phyloP scores from a whole-genome alignment of 2,329 filamentous ascomycete genomes.

The Penicillium sp. region DNA sequence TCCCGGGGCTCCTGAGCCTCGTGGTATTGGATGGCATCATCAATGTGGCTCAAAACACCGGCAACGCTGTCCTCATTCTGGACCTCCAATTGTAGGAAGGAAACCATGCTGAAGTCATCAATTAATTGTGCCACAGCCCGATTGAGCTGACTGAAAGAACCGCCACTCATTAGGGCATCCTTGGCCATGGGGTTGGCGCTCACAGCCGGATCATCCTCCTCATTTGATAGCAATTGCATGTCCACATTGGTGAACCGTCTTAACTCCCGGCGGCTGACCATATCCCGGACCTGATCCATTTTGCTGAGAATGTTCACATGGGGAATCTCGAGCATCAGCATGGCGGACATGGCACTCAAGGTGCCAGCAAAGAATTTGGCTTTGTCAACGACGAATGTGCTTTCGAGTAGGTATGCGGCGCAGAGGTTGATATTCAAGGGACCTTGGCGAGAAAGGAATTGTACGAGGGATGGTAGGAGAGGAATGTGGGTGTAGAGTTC shows the following conservation, averaged over 20 bases:
- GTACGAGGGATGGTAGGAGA: slow-evolving; percentile 80
- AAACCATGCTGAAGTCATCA: slow-evolving; percentile 98
- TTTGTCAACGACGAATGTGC: slow-evolving; percentile 91
- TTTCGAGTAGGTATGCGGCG: slow-evolving; percentile 90
- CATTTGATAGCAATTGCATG: slow-evolving; percentile 73
- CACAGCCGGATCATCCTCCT: slow-evolving; percentile 53
- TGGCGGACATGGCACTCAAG: slow-evolving; percentile 94
- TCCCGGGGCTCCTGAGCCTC: slow-evolving; percentile 91
- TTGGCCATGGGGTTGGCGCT: slow-evolving; percentile 63
- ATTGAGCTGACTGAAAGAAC: slow-evolving; percentile 80
- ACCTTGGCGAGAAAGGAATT: slow-evolving; percentile 75
- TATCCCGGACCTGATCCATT: slow-evolving; percentile 94
- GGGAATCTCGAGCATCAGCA: slow-evolving; percentile 97
- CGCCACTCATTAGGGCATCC: slow-evolving; percentile 73
- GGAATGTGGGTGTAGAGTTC: slow-evolving; percentile 98
- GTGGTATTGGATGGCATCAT: slow-evolving; percentile 90
- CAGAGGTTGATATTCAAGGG: slow-evolving; percentile 87
- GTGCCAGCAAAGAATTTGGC: slow-evolving; percentile 98
- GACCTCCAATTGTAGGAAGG: slow-evolving; percentile 84
- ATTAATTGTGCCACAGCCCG: slow-evolving; percentile 86
- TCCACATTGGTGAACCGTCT: slow-evolving; percentile 91
- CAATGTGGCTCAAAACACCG: slow-evolving; percentile 83
- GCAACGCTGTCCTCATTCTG: slow-evolving; percentile 90
- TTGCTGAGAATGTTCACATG: slow-evolving; percentile 96
- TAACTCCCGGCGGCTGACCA: slow-evolving; percentile 81